Evolutionary conservation across 257 asterid genomes (phyloP).

Genomic region (Verbena officinalis): DNA sequence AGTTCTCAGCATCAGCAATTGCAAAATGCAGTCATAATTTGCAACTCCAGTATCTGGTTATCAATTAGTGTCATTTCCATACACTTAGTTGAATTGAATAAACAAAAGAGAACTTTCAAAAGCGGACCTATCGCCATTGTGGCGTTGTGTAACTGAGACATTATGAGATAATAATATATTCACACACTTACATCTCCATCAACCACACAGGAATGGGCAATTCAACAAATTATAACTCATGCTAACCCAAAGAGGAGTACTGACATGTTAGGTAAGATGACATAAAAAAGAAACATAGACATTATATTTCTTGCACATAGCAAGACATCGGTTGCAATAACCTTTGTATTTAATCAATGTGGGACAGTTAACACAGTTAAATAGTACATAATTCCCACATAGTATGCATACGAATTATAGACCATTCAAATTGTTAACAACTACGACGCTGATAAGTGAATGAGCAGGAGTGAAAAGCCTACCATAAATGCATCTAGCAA

Average conservation of each 20-base stretch:
- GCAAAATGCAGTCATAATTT: neutral
- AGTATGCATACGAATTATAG: neutral
- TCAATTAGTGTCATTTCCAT: conserved; percentile 6
- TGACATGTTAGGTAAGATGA: neutral
- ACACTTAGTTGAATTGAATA: conserved; percentile 9
- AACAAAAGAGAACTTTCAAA: neutral
- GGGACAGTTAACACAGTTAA: neutral
- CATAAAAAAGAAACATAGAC: neutral
- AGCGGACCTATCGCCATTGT: neutral
- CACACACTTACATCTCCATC: neutral
- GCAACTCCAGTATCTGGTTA: neutral
- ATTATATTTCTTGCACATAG: neutral
- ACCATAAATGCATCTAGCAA: conserved; percentile 15
- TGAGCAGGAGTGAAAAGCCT: conserved; percentile 3
- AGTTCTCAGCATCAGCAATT: neutral
- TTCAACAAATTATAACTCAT: neutral
- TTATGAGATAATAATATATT: neutral
- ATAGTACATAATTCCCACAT: too few relatives aligned
- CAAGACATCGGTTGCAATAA: too few relatives aligned
- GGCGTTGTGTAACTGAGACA: neutral
- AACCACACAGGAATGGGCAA: neutral
- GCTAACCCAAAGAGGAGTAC: neutral
- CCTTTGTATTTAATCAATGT: too few relatives aligned
- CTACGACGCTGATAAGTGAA: conserved; percentile 8
- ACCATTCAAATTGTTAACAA: neutral